phyloP scores from a whole-genome alignment of 2,329 filamentous ascomycete species.

The Neocatenulostroma microsporum region DNA sequence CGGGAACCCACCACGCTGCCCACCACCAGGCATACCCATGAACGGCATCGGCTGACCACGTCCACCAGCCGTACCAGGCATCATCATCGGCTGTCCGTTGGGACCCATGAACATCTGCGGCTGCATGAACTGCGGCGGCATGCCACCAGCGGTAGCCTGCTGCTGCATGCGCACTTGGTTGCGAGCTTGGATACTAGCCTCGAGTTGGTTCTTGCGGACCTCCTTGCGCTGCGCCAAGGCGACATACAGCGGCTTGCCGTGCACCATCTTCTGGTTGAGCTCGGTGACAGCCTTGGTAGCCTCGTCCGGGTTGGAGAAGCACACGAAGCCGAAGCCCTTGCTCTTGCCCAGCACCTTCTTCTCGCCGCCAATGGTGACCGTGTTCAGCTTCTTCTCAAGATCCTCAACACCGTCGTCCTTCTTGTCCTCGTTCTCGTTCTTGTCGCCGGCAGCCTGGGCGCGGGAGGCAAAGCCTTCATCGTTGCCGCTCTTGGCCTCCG shows the following conservation, averaged over 20 bases:
- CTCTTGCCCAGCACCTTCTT: constrained; percentile 81
- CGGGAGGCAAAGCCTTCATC: no score
- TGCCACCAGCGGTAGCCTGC: constrained; percentile 71
- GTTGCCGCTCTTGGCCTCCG: constrained; percentile 44
- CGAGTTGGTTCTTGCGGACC: constrained; percentile 96
- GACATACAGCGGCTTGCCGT: constrained; percentile 94
- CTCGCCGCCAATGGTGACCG: constrained; percentile 49
- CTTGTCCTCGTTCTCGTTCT: constrained; percentile 50
- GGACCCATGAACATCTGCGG: constrained; percentile 87
- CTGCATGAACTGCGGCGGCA: constrained; percentile 69
- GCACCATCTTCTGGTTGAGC: constrained; percentile 99
- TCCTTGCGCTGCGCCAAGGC: constrained; percentile 98
- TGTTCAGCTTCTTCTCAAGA: constrained; percentile 44
- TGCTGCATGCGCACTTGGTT: constrained; percentile 99
- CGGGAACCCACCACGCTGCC: constrained; percentile 80
- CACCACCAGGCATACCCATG: constrained; percentile 58
- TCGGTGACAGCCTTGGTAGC: constrained; percentile 98
- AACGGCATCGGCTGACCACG: constrained; percentile 54
- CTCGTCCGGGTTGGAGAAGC: constrained; percentile 99
- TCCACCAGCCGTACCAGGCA: constrained; percentile 42
- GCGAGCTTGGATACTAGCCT: constrained; percentile 97
- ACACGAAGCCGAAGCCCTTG: constrained; percentile 99
- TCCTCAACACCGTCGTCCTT: constrained; percentile 47
- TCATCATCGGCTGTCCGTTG: constrained; percentile 59
- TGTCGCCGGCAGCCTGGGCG: constrained; percentile 46